These are phyloP conservation scores for Botrytis sinoallii DNA, from an alignment of 2,329 filamentous ascomycete species.

Conservation along the genomic window DNA sequence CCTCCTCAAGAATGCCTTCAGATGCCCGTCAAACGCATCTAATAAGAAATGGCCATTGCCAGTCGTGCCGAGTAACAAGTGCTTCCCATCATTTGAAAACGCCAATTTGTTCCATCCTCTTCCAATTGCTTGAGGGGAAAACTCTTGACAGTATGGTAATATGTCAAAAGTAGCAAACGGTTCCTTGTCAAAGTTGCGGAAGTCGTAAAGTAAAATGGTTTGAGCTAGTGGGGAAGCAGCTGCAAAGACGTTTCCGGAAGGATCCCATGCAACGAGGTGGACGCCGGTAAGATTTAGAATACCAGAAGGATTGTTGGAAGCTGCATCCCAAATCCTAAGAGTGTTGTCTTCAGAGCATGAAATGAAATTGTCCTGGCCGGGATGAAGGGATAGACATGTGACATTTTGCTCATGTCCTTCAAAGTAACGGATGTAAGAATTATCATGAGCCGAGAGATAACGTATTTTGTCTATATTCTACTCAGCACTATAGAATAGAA, in stretches of 20 bases:
- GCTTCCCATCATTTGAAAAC: slow-evolving; percentile 94
- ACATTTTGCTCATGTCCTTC: slow-evolving; percentile 83
- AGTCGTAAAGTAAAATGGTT: slow-evolving; percentile 83
- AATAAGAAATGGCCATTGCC: slow-evolving; percentile 84
- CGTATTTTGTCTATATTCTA: slow-evolving; percentile 66
- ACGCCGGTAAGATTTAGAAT: slow-evolving; percentile 77
- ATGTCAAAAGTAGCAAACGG: slow-evolving; percentile 88
- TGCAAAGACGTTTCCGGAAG: slow-evolving; percentile 87
- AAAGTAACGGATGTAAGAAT: slow-evolving; percentile 95
- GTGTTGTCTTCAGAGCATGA: slow-evolving; percentile 90
- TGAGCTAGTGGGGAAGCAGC: slow-evolving; percentile 79
- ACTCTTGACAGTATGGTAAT: slow-evolving; percentile 50
- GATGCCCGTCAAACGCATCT: slow-evolving; percentile 82
- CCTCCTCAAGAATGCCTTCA: slow-evolving; percentile 70
- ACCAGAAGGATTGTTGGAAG: slow-evolving; percentile 74
- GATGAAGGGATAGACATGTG: slow-evolving; percentile 79
- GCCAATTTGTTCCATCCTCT: slow-evolving; percentile 86
- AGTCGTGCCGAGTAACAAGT: slow-evolving; percentile 77
- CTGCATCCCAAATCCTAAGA: slow-evolving; percentile 79
- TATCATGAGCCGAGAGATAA: slow-evolving; percentile 90
- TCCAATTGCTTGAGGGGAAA: slow-evolving; percentile 46
- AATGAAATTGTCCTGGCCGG: slow-evolving; percentile 84
- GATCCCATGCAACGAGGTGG: slow-evolving; percentile 85
- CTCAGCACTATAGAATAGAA: background rate
- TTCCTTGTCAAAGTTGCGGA: slow-evolving; percentile 87